These are phyloP conservation scores for Friedmanniomyces simplex DNA, from an alignment of 495 filamentous ascomycete genomes.

Conservation along the genomic window DNA sequence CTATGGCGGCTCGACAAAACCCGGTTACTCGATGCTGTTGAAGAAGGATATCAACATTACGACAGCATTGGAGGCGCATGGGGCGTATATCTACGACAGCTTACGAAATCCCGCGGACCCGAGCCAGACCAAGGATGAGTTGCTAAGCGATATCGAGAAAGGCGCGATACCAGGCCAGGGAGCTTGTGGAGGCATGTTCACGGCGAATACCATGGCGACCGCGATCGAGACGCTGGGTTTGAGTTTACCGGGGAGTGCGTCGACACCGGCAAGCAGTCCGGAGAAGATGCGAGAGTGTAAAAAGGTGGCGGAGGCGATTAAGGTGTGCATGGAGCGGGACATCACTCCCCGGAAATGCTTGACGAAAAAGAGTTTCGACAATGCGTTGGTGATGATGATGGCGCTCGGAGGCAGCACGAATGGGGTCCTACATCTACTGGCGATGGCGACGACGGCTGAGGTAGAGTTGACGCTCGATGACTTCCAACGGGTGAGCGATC, in stretches of 20 bases:
- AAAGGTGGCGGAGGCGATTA: constrained; percentile 78
- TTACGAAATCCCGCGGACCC: constrained; percentile 48
- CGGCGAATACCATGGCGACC: constrained; percentile 95
- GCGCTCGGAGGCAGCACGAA: constrained; percentile 85
- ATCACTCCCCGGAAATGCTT: constrained; percentile 78
- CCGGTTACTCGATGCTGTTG: constrained; percentile 70
- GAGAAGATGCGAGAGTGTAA: constrained; percentile 88
- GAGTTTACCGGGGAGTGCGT: constrained; percentile 78
- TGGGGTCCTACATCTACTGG: constrained; percentile 85
- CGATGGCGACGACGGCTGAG: constrained; percentile 85
- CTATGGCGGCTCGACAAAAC: constrained; percentile 84
- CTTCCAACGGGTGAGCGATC: constrained; percentile 75
- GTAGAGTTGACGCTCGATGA: constrained; percentile 79
- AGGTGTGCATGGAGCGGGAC: constrained; percentile 73
- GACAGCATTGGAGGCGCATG: constrained; percentile 81
- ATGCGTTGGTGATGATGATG: constrained; percentile 89
- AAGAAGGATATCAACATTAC: constrained; percentile 79
- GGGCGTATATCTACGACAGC: constrained; percentile 72
- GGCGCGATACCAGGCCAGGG: constrained; percentile 84
- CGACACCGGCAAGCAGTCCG: constrained; percentile 75
- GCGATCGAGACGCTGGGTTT: constrained; percentile 95
- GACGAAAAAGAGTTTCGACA: constrained; percentile 79
- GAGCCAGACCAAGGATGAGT: constrained; percentile 57
- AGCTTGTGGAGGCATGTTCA: constrained; percentile 96
- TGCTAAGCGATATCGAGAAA: constrained; percentile 77